These are phyloP conservation scores for Raphanus raphanistrum DNA, from an alignment of 345 rosid species.

Conservation along the genomic window DNA sequence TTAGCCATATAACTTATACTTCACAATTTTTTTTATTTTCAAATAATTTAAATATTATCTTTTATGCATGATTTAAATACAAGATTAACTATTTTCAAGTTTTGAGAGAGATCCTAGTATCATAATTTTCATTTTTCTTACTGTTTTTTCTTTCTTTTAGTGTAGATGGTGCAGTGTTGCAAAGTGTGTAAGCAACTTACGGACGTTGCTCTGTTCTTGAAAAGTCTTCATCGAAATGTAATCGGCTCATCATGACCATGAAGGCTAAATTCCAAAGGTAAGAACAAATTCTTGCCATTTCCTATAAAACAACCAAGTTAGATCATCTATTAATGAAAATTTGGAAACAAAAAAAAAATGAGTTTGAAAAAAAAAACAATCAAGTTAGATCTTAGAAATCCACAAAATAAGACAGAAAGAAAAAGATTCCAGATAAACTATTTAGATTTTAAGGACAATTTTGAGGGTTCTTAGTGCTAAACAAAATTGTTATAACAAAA, in stretches of 20 bases:
- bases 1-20: too few species aligned
- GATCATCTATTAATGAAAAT: too few species aligned
- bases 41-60: too few species aligned
- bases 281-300: constrained; percentile 34
- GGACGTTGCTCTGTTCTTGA: constrained; percentile 7
- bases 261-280: constrained; percentile 29
- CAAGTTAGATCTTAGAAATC: constrained; percentile 5
- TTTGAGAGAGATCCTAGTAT: not conserved
- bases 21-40: too few species aligned
- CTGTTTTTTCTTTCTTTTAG: too few species aligned
- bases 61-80: not conserved
- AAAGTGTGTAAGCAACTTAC: not conserved
- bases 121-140: too few species aligned
- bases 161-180: not conserved
- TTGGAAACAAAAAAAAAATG: too few species aligned
- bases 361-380: constrained; percentile 22
- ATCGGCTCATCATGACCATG: not conserved
- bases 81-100: not conserved
- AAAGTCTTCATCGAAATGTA: constrained; percentile 34
- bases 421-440: not conserved
- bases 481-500: not conserved
- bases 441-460: not conserved
- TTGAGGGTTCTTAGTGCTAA: not conserved
- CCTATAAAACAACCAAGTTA: not conserved
- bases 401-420: not conserved